phyloP scores from a whole-genome alignment of 2,329 filamentous ascomycete species.

The Leptodontidium sp. region DNA sequence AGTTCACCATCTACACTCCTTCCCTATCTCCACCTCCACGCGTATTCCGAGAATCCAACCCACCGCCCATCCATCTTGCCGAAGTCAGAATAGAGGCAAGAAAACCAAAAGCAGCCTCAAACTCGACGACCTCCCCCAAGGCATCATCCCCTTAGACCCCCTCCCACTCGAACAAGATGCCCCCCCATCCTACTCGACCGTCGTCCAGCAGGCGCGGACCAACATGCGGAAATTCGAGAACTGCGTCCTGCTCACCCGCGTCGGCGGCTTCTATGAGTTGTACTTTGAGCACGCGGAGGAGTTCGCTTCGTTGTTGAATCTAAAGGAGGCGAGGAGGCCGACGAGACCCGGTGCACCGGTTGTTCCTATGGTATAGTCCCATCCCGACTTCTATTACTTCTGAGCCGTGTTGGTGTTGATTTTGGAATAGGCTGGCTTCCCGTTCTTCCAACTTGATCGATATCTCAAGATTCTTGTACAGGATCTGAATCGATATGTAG shows the following conservation, averaged over 20 bases:
- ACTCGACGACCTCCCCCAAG: conserved; percentile 64
- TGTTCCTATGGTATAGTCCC: conserved; percentile 78
- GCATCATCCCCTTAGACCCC: conserved; percentile 52
- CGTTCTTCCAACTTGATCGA: conserved; percentile 89
- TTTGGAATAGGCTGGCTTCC: conserved; percentile 78
- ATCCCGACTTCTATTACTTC: neutral
- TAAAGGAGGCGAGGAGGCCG: conserved; percentile 85
- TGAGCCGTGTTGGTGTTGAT: conserved; percentile 13
- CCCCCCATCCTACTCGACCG: conserved; percentile 78
- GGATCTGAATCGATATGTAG: conserved; percentile 89
- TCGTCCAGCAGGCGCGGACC: conserved; percentile 83
- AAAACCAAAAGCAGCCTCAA: conserved; percentile 56
- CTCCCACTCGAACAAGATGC: conserved; percentile 50
- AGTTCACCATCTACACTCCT: conserved; percentile 18
- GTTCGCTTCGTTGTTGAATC: conserved; percentile 82
- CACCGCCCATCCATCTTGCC: conserved; percentile 12
- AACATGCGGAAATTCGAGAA: conserved; percentile 93
- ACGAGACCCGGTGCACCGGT: conserved; percentile 70
- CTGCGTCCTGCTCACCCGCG: conserved; percentile 89
- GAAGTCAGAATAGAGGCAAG: conserved; percentile 41
- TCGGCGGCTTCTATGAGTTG: conserved; percentile 96
- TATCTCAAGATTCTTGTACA: conserved; percentile 94
- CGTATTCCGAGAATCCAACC: neutral
- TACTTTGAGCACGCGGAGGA: conserved; percentile 97
- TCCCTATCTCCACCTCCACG: conserved; percentile 16